Conservation (phyloP, 176 grass and related monocot species). For the Saccharum officinarum region DNA sequence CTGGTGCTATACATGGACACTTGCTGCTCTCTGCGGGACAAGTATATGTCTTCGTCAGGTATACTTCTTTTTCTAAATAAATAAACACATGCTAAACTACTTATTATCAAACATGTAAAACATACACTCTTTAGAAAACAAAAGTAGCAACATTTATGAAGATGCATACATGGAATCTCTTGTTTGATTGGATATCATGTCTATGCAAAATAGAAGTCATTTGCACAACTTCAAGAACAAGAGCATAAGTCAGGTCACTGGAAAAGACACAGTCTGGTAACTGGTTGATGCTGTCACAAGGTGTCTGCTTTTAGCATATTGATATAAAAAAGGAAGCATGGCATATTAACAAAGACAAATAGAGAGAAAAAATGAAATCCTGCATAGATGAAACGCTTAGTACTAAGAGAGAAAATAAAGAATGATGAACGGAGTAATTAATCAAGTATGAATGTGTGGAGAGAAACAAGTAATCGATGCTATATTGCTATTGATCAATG, state of each 20-base stretch:
- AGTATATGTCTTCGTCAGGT: slow-evolving; percentile 98
- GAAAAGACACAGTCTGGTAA: neutral
- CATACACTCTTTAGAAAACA: neutral
- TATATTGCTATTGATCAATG: neutral
- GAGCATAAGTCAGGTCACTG: neutral
- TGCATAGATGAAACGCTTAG: neutral
- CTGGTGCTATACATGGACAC: slow-evolving; percentile 86
- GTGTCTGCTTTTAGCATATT: neutral
- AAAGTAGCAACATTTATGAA: neutral
- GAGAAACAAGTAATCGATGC: neutral
- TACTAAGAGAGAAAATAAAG: neutral
- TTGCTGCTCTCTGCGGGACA: slow-evolving; percentile 82
- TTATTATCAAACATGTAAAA: slow-evolving; percentile 2
- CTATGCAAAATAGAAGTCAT: neutral
- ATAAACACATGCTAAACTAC: neutral
- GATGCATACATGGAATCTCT: neutral
- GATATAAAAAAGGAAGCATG: neutral
- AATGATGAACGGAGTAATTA: neutral
- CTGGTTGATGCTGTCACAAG: neutral
- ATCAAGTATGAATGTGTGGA: neutral
- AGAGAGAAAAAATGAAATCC: neutral
- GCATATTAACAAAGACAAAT: neutral
- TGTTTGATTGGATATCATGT: neutral
- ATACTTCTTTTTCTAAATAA: neutral
- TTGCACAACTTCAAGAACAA: neutral